These are phyloP conservation scores for Neltuma alba DNA, from an alignment of 306 rosid genomes.

Conservation along the genomic window DNA sequence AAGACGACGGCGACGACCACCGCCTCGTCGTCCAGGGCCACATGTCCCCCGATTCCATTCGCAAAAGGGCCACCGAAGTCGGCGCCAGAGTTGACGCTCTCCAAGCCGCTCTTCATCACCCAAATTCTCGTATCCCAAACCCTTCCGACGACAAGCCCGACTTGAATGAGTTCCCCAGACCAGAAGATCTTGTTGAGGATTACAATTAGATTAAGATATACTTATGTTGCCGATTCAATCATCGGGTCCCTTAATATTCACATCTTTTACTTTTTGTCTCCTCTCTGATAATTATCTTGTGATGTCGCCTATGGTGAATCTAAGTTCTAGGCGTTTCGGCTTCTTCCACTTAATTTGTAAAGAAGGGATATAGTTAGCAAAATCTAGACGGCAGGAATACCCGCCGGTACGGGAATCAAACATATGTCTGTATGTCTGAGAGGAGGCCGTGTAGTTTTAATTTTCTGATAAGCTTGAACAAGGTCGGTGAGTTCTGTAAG, in stretches of 20 bases:
- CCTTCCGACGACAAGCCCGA: conserved; percentile 56
- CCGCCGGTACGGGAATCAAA: background rate
- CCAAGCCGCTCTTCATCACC: conserved; percentile 49
- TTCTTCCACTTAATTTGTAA: background rate
- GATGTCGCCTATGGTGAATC: background rate
- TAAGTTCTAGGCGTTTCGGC: background rate
- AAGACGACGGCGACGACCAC: conserved; percentile 40
- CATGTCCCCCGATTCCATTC: conserved; percentile 77
- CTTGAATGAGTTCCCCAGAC: conserved; percentile 79
- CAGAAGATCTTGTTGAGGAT: conserved; percentile 65
- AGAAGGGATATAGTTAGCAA: background rate
- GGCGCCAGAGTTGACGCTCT: conserved; percentile 90
- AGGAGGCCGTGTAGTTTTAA: background rate
- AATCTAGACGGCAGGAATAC: background rate
- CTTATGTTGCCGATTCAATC: background rate
- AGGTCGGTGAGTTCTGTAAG: background rate
- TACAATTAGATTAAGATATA: background rate
- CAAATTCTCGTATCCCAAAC: conserved; percentile 13
- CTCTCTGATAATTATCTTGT: background rate
- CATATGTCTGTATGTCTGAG: background rate
- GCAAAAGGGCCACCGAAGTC: conserved; percentile 88
- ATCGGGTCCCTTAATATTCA: background rate
- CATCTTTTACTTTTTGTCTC: background rate
- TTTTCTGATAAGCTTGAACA: background rate
- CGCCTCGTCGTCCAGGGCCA: conserved; percentile 38